Conservation (phyloP, 257 asterid genomes). For the Solanum phureja region DNA sequence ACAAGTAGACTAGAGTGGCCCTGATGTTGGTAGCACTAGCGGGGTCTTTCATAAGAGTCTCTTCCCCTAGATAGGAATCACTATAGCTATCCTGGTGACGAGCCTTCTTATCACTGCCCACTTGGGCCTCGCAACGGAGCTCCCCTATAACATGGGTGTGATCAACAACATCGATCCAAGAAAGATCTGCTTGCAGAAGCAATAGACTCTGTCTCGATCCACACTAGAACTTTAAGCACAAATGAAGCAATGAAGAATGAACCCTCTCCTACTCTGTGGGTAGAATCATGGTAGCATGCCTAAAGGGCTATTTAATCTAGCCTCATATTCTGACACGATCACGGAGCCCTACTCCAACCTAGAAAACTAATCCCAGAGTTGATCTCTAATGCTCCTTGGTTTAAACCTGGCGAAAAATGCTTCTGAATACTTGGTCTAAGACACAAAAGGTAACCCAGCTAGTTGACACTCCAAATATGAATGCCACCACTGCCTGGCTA, state of each 20-base stretch:
- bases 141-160: too few species aligned
- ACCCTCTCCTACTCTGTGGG: neutral
- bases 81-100: neutral
- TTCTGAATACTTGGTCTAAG: neutral
- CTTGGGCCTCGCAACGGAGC: neutral
- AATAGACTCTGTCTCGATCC: neutral
- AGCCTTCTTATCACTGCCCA: neutral
- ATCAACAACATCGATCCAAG: too few species aligned
- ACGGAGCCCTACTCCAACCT: neutral
- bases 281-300: neutral
- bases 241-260: too few species aligned
- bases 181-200: too few species aligned
- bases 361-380: neutral
- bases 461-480: neutral
- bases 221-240: neutral
- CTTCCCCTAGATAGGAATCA: neutral
- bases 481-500: neutral
- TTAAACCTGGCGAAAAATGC: too few species aligned
- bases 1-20: neutral
- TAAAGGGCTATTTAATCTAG: neutral
- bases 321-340: neutral
- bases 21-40: neutral
- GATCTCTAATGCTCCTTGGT: too few species aligned
- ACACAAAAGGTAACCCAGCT: neutral
- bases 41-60: neutral